Percentiles rank a stretch among this genome's conserved stretches.
phyloP scores from a whole-genome alignment of 2,329 filamentous ascomycete species.

The Ophiostoma ulmi region DNA sequence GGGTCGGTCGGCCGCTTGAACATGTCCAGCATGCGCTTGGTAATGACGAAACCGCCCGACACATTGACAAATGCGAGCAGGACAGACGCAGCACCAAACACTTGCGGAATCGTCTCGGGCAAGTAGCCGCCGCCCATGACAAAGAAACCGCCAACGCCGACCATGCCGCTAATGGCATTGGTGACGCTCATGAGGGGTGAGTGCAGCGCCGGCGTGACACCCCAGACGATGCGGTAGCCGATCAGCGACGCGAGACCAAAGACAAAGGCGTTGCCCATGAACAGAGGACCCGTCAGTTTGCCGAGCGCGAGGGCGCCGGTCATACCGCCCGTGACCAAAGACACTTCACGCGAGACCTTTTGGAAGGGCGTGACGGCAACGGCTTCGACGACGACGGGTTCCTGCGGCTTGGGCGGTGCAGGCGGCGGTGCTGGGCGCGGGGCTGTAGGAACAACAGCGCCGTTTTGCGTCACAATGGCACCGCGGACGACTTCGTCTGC shows the following conservation, averaged over 20 bases:
- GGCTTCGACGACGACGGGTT: constrained; percentile 51
- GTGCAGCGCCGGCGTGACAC: constrained; percentile 75
- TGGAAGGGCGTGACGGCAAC: constrained; percentile 77
- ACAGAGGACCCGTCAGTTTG: constrained; percentile 73
- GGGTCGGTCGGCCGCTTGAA: constrained; percentile 83
- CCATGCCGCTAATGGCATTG: constrained; percentile 88
- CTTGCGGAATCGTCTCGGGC: constrained; percentile 72
- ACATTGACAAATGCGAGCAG: constrained; percentile 84
- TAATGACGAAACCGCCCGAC: constrained; percentile 83
- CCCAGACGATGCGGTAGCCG: constrained; percentile 85
- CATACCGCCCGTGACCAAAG: constrained; percentile 71
- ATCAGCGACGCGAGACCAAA: constrained; percentile 80
- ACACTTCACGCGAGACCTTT: constrained; percentile 69
- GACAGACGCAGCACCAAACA: constrained; percentile 72
- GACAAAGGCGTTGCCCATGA: constrained; percentile 84
- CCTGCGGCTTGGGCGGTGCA: constrained; percentile 48
- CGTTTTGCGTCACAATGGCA: constrained; percentile 74
- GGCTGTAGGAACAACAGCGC: constrained; percentile 68
- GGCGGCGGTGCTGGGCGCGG: constrained; percentile 62
- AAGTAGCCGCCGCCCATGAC: constrained; percentile 78
- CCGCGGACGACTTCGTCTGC: constrained; percentile 81
- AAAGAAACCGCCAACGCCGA: constrained; percentile 82
- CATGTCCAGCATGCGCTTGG: constrained; percentile 91
- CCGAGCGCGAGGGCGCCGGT: constrained; percentile 68
- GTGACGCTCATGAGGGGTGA: constrained; percentile 90